Evolutionary conservation across 352 stramenopile genomes (phyloP), one percentile per base, ranked within the genome.

Genomic region (Halophytophthora batemanensis): DNA sequence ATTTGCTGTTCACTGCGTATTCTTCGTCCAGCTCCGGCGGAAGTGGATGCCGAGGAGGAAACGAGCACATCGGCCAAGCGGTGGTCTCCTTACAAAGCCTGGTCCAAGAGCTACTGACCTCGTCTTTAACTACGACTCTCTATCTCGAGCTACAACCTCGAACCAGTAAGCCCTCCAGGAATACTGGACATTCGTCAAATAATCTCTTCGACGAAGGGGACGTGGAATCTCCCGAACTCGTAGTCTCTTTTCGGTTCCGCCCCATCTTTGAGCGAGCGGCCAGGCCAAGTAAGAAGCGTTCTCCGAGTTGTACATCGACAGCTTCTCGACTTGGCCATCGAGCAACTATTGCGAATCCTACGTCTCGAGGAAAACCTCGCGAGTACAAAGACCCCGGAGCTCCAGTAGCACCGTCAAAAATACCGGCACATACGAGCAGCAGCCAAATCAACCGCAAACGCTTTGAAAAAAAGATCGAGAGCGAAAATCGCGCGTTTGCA

Each of bases 1-100:
- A 84, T 31, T n/a, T 90, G 2, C 53, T 87, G 42, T 84, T 88
- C 51, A 82, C 66, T 2, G 64, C 88, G 2, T 86, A 85, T 42
- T 66, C 75, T 19, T 38, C 53, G 8, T 57, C 45, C 33, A 48
- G 21, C 18, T 34, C 42, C 0, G 38, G 56, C 18, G 35, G 43
- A 18, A 54, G 33, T 17, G 22, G 40, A 49, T 10, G 51, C 45
- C 57, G 29, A 46, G 45, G 50, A 23, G 35, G 40, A 0, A 71
- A 68, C 36, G 71, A 81, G 11, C 82, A 88, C 34, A 66, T 90
- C 18, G 77, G 71, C 6, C 77, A 90, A 48, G 66, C 71, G 2
- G 66, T 59, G 1, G 17, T 90, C 23, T 60, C 77, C 1, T 49
- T 90, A 0, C 37, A 44, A 29, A 56, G 49, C 25, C 29, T 90